These are phyloP conservation scores for Diaporthe humulicola DNA, from an alignment of 2,329 filamentous ascomycete genomes.

Conservation along the genomic window DNA sequence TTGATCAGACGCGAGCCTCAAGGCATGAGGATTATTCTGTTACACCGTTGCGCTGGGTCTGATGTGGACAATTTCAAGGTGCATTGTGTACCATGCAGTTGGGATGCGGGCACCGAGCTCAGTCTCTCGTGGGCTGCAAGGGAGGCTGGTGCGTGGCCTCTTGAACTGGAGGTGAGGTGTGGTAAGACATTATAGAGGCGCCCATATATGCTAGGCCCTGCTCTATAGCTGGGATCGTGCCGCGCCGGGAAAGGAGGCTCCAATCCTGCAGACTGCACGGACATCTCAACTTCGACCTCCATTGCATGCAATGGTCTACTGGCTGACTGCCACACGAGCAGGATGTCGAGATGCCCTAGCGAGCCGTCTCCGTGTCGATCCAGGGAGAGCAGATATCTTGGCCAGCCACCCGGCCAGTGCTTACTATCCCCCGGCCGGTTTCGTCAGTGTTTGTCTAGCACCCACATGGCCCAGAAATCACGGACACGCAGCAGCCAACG, in stretches of 20 bases:
- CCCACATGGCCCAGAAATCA: conserved; percentile 1
- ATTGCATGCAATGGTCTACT: background rate
- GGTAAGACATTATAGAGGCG: background rate
- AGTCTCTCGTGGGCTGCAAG: background rate
- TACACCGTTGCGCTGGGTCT: conserved; percentile 18
- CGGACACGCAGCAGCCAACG: conserved; percentile 7
- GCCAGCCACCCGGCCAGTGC: background rate
- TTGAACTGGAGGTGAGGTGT: background rate
- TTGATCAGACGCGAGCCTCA: conserved; percentile 28
- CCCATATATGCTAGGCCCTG: conserved; percentile 4
- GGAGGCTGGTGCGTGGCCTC: background rate
- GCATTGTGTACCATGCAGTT: conserved; percentile 20
- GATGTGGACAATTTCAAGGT: background rate
- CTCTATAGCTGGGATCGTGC: background rate
- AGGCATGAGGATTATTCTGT: background rate
- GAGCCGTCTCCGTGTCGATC: background rate
- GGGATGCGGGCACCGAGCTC: conserved; percentile 4
- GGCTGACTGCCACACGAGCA: background rate
- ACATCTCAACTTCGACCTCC: background rate
- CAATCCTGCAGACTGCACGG: background rate
- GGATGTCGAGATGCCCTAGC: background rate
- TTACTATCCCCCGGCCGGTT: background rate
- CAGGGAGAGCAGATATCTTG: conserved; percentile 5
- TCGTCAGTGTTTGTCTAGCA: background rate
- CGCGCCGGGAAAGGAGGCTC: conserved; percentile 23